Percentiles rank a stretch among this genome's conserved stretches.
Conservation (phyloP, 2,329 filamentous ascomycete species). For the Didymellaceae sp. region DNA sequence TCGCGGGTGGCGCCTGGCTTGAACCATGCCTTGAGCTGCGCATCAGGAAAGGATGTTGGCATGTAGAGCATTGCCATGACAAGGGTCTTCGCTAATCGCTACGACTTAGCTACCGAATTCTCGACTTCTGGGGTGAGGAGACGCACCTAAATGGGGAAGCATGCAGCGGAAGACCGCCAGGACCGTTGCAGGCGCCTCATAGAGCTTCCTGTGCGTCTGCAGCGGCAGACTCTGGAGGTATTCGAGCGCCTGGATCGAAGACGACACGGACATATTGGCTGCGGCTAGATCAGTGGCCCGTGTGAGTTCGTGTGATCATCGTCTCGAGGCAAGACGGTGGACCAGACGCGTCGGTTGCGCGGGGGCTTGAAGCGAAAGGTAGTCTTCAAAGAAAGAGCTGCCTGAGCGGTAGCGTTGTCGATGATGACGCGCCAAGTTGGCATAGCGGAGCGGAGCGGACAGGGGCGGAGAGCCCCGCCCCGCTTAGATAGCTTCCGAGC, state of each 20-base stretch:
- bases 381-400: constrained; percentile 11
- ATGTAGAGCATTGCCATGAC: constrained; percentile 96
- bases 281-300: constrained; percentile 31
- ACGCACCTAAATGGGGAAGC: constrained; percentile 83
- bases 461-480: constrained; percentile 30
- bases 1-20: constrained; percentile 73
- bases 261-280: constrained; percentile 58
- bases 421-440: constrained; percentile 33
- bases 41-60: constrained; percentile 77
- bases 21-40: constrained; percentile 86
- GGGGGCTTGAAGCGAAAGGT: constrained; percentile 20
- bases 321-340: constrained; percentile 19
- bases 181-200: constrained; percentile 93
- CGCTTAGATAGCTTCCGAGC: constrained; percentile 25
- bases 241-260: constrained; percentile 73
- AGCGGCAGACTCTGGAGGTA: constrained; percentile 92
- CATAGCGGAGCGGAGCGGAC: constrained; percentile 21
- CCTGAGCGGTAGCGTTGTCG: too few relatives aligned
- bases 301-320: too few relatives aligned
- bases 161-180: constrained; percentile 97
- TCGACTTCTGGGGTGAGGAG: neutral
- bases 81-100: constrained; percentile 78
- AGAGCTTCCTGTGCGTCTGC: constrained; percentile 87
- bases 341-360: constrained; percentile 24
- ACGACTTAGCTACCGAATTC: constrained; percentile 3